A percentile compares a stretch with the other conserved stretches of the same genome.
phyloP scores from a whole-genome alignment of 305 asterid genomes.

The Rubia balearica region DNA sequence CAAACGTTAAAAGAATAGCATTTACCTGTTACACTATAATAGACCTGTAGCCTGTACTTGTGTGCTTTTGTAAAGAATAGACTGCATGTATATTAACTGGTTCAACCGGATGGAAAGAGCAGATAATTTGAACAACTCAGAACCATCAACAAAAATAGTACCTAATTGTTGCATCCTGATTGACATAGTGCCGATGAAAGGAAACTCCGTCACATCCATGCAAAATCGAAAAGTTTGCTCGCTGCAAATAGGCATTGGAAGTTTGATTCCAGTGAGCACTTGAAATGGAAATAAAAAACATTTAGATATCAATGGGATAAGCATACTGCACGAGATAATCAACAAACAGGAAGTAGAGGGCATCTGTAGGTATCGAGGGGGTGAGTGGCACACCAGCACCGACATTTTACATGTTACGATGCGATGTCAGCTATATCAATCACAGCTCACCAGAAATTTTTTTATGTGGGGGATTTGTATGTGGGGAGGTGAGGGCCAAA shows the following conservation, averaged over 20 bases:
- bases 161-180: conserved; percentile 44
- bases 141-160: conserved; percentile 18
- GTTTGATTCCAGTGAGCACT: conserved; percentile 8
- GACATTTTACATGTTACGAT: not conserved
- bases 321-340: not conserved
- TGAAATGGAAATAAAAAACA: not conserved
- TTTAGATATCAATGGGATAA: not conserved
- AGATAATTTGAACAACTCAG: not conserved
- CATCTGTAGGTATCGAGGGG: not conserved
- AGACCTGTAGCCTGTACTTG: conserved; percentile 68
- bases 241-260: conserved; percentile 33
- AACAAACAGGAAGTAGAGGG: not conserved
- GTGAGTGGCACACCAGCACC: not conserved
- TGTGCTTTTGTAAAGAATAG: conserved; percentile 61
- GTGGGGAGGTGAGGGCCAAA: too few relatives aligned
- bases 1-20: conserved; percentile 8
- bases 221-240: conserved; percentile 49
- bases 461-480: too few relatives aligned
- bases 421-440: not conserved
- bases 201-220: conserved; percentile 53
- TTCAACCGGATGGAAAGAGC: conserved; percentile 3
- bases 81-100: conserved; percentile 30
- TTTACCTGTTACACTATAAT: conserved; percentile 58
- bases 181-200: conserved; percentile 50
- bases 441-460: too few relatives aligned